Evolutionary conservation across 495 filamentous ascomycete genomes (phyloP), one percentile per base, ranked within the genome.

Genomic region (Penicillium roqueforti): DNA sequence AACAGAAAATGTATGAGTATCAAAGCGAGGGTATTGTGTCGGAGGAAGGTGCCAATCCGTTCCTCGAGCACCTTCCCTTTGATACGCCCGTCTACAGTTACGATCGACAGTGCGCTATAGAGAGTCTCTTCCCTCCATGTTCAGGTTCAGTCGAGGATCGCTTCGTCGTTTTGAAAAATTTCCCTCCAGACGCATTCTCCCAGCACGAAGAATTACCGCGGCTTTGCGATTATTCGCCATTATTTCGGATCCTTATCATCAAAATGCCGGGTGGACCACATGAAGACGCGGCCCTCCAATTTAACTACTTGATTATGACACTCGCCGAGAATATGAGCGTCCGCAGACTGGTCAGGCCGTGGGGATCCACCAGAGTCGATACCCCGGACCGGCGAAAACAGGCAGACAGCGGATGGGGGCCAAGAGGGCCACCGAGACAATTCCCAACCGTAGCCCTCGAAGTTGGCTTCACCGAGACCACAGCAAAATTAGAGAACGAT

Each of bases 351-450:
- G 37, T 4, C n/a, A 9, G 6, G 6, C 1, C 20, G 37, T 13
- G 37, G 37, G 20, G 6, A n/a, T n/a, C 6, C 4, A 39, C 37
- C 20, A 16, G 1, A 6, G 3, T 39, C 0, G 37, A 46, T 37
- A 53, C 32, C 4, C 51, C 51, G 18, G 51, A 10, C 2, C 41
- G 51, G 46, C 19, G 9, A 20, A 53, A 53, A 32, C 40, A 46
- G 41, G 51, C 51, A 26, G 51, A 46, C 42, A 29, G 51, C 14
- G 37, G 41, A 5, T 53, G 51, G 51, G 29, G 13, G 32, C 51
- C 51, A 26, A n/a, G n/a, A n/a, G n/a, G 5, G 4, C 20, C 29
- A 31, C 31, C 51, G 13, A 53, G 51, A 29, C 5, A 53, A 46
- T 46, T 45, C 7, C 51, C 51, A 18, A 53, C 42, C 29, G 41